Conservation (phyloP, 176 grass and related monocot genomes). For the Ensete ventricosum region DNA sequence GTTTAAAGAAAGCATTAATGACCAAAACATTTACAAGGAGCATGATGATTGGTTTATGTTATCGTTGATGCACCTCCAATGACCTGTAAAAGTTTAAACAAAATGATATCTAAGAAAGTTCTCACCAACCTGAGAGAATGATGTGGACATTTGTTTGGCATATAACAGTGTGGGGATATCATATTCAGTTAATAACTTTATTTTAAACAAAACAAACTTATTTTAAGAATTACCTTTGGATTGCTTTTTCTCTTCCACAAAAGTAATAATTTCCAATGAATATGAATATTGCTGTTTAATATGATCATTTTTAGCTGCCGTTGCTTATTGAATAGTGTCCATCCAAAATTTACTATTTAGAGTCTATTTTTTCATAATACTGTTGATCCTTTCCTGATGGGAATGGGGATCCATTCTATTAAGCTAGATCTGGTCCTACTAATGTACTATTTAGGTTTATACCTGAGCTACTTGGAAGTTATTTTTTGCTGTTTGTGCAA, state of each 20-base stretch:
- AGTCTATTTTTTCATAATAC: too few species aligned
- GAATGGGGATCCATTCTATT: not conserved
- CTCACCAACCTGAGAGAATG: not conserved
- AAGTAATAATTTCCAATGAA: not conserved
- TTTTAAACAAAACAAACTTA: not conserved
- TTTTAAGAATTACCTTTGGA: not conserved
- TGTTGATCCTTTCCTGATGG: too few species aligned
- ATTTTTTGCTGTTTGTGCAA: not conserved
- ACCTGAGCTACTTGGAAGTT: too few species aligned
- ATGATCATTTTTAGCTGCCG: not conserved
- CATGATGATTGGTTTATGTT: too few species aligned
- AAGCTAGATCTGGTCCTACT: too few species aligned
- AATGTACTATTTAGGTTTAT: too few species aligned
- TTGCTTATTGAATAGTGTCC: too few species aligned
- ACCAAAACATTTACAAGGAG: too few species aligned
- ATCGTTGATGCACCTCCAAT: too few species aligned
- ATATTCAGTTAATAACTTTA: not conserved
- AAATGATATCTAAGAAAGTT: not conserved
- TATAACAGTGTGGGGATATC: not conserved
- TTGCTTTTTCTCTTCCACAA: not conserved
- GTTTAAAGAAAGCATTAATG: not conserved
- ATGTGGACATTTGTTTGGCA: not conserved
- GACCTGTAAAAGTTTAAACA: too few species aligned
- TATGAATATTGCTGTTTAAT: not conserved
- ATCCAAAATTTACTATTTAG: too few species aligned